phyloP scores from a whole-genome alignment of 192 early-diverging fungal species.

The Diversispora epigaea region DNA sequence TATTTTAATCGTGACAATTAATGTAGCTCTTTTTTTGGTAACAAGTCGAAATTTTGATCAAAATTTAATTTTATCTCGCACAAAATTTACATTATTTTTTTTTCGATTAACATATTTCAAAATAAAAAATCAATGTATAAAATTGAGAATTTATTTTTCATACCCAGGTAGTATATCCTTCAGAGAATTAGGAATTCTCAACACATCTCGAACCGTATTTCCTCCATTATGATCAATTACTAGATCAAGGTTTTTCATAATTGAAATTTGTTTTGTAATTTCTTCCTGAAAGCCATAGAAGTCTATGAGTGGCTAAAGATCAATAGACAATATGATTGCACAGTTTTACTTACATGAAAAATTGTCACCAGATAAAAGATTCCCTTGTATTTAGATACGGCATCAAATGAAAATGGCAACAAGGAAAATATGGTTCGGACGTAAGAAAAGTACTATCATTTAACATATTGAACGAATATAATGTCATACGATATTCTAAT shows the following conservation, averaged over 20 bases:
- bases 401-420: slow-evolving; percentile 25
- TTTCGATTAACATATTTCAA: too few species aligned
- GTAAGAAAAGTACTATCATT: slow-evolving; percentile 11
- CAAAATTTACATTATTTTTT: too few species aligned
- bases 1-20: too few species aligned
- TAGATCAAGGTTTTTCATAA: slow-evolving; percentile 5
- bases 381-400: background rate
- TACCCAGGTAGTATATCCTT: background rate
- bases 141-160: too few species aligned
- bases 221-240: background rate
- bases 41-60: too few species aligned
- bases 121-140: too few species aligned
- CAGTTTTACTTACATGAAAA: slow-evolving; percentile 27
- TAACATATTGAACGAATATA: slow-evolving; percentile 19
- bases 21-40: too few species aligned
- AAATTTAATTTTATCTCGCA: too few species aligned
- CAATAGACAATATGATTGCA: background rate
- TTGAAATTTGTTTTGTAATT: background rate
- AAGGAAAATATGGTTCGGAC: slow-evolving; percentile 8
- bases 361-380: slow-evolving; percentile 12
- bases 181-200: slow-evolving; percentile 1
- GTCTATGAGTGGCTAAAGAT: background rate
- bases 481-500: background rate
- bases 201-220: background rate
- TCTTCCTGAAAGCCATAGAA: background rate